Conservation (phyloP, 164 flowering plant species). For the Annona squamosa region DNA sequence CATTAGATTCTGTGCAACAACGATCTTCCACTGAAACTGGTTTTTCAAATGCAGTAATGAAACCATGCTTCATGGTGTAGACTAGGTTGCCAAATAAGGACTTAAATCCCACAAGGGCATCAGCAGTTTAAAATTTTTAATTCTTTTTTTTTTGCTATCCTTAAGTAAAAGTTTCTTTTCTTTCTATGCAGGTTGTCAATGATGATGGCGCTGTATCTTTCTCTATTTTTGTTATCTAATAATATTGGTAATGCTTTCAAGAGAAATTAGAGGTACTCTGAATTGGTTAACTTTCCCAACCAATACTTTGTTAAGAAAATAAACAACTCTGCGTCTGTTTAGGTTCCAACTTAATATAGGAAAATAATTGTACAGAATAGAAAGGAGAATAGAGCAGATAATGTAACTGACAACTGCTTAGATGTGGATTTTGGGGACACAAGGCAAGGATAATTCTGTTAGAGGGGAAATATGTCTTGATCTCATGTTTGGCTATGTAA, state of each 20-base stretch:
- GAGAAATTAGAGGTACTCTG: background rate
- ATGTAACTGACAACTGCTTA: background rate
- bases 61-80: no score
- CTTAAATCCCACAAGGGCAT: no score
- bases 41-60: no score
- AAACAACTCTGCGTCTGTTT: no score
- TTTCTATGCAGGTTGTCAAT: conserved; percentile 67
- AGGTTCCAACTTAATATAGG: background rate
- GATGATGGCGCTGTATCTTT: conserved; percentile 99
- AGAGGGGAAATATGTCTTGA: background rate
- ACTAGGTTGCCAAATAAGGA: no score
- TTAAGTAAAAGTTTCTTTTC: background rate
- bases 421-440: background rate
- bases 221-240: background rate
- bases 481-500: no score
- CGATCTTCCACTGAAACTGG: no score
- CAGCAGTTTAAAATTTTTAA: background rate
- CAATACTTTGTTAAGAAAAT: background rate
- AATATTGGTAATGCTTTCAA: background rate
- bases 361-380: no score
- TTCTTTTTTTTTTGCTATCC: background rate
- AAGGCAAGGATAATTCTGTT: background rate
- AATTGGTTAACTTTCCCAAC: background rate
- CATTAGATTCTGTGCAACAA: no score
- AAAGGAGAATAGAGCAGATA: background rate